These are phyloP conservation scores for Chalciporus pseudorubinellus DNA, from an alignment of 768 basidiomycete genomes.

Conservation along the genomic window DNA sequence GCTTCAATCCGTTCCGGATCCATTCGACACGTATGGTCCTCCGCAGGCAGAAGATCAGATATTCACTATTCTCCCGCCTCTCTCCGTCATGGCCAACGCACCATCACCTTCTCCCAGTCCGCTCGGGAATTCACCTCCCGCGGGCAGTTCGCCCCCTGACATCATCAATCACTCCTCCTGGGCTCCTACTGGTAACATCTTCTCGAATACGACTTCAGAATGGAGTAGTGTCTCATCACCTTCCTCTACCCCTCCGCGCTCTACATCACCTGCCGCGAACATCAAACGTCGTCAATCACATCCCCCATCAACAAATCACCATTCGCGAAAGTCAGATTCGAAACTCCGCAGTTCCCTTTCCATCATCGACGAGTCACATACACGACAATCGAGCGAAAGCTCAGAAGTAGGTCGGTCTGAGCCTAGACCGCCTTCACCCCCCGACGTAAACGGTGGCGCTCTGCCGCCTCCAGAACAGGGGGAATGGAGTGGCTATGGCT, in stretches of 20 bases:
- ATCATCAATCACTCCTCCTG: slow-evolving; percentile 45
- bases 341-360: slow-evolving; percentile 74
- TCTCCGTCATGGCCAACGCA: slow-evolving; percentile 68
- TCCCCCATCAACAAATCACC: slow-evolving; percentile 39
- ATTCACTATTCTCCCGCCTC: slow-evolving; percentile 87
- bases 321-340: slow-evolving; percentile 54
- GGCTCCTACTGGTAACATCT: slow-evolving; percentile 47
- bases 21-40: slow-evolving; percentile 89
- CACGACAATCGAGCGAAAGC: slow-evolving; percentile 32
- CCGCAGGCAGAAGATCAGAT: slow-evolving; percentile 87
- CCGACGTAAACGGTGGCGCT: slow-evolving; percentile 29
- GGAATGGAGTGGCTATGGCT: slow-evolving; percentile 41
- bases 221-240: slow-evolving; percentile 49
- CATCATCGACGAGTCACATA: slow-evolving; percentile 61
- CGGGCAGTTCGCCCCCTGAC: slow-evolving; percentile 35
- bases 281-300: slow-evolving; percentile 51
- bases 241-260: slow-evolving; percentile 45
- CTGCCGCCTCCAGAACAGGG: slow-evolving; percentile 27
- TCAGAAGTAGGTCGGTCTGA: slow-evolving; percentile 17
- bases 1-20: slow-evolving; percentile 86
- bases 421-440: slow-evolving; percentile 23
- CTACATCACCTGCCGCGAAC: slow-evolving; percentile 47
- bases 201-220: slow-evolving; percentile 51
- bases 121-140: slow-evolving; percentile 43
- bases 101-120: slow-evolving; percentile 62